Evolutionary conservation across 768 basidiomycete species (phyloP), one percentile per base, ranked within the genome.

Genomic region (Naematelia encephala): DNA sequence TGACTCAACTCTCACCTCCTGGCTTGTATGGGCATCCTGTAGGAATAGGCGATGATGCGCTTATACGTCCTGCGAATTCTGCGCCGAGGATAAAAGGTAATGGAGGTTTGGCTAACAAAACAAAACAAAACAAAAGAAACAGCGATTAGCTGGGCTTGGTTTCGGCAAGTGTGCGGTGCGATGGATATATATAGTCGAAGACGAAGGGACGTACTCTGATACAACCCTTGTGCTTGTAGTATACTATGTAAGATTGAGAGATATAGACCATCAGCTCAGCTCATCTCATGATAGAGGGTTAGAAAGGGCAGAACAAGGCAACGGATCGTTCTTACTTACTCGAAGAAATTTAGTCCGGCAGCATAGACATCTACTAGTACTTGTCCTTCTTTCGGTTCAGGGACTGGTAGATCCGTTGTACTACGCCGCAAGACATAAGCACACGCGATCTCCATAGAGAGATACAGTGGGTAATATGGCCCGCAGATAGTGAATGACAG

Each of bases 161-260:
- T n/a, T n/a, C n/a, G n/a, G n/a, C n/a, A n/a, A n/a, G n/a, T n/a
- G n/a, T n/a, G n/a, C n/a, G n/a, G n/a, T n/a, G n/a, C n/a, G n/a
- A n/a, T n/a, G n/a, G n/a, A n/a, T n/a, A n/a, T n/a, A n/a, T n/a
- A n/a, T n/a, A n/a, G n/a, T n/a, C n/a, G 5, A 27, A 5, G 23
- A 8, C 5, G 14, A 16, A n/a, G 43, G 45, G 39, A 30, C 51
- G 5, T 34, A 54, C 61, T 57, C 39, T 94, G 92, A 74, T 94
- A 88, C 80, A 89, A 92, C 49, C 92, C 92, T 77, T 92, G 90
- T 0, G 85, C 80, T 79, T 92, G 90, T 25, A 94, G 79, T 63
- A 91, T 90, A 85, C 56, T 62, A 54, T 3, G 16, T 25, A 23
- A 1, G 42, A 14, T 47, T 12, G 13, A 27, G 28, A 42, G 5